Conservation (phyloP, 2,329 filamentous ascomycete genomes). For the Alternaria atra region DNA sequence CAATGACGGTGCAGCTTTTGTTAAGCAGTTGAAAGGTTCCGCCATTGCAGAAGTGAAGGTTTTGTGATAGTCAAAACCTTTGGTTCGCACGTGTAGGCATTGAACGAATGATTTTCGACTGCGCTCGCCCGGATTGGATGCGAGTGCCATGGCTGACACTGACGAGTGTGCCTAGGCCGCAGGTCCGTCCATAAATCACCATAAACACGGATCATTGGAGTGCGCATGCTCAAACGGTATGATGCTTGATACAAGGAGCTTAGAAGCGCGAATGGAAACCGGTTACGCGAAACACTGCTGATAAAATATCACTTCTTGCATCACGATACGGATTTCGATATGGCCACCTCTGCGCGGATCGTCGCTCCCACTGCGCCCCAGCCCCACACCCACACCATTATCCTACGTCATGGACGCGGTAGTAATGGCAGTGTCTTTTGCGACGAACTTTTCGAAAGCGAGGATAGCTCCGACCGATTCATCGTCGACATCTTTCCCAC, state of each 20-base stretch:
- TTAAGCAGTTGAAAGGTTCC: slow-evolving; percentile 22
- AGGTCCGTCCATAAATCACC: neutral
- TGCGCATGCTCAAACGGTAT: neutral
- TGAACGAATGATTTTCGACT: neutral
- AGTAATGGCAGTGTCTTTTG: slow-evolving; percentile 52
- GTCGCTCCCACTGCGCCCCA: slow-evolving; percentile 36
- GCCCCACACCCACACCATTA: slow-evolving; percentile 58
- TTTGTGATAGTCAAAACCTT: neutral
- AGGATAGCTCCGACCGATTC: slow-evolving; percentile 29
- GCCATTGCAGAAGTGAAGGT: slow-evolving; percentile 2
- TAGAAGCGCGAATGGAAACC: neutral
- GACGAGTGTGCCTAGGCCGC: no score
- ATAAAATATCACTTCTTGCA: neutral
- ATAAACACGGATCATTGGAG: neutral
- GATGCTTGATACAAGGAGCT: neutral
- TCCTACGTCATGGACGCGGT: slow-evolving; percentile 59
- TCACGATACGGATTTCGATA: neutral
- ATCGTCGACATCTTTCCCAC: slow-evolving; percentile 52
- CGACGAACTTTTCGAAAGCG: slow-evolving; percentile 51
- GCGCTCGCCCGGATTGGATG: neutral
- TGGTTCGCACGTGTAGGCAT: neutral
- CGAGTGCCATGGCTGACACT: neutral
- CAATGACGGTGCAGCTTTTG: slow-evolving; percentile 26
- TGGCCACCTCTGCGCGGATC: neutral
- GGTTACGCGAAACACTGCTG: neutral